Evolutionary conservation across 2,329 filamentous ascomycete genomes (phyloP).

Genomic region (Colletotrichum spaethianum): DNA sequence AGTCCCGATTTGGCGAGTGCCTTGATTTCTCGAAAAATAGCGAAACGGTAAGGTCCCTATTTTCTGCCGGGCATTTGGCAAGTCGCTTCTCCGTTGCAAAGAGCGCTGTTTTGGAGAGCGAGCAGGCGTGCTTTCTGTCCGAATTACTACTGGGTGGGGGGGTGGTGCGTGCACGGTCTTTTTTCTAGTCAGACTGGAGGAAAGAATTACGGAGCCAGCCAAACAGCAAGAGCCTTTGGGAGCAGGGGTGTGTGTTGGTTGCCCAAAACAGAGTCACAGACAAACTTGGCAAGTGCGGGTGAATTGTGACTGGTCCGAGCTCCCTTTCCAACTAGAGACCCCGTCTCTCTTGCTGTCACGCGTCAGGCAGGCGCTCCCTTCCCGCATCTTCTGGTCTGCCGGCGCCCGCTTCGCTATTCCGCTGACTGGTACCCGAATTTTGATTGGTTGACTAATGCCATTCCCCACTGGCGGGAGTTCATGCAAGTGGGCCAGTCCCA

Average conservation of each 20-base stretch:
- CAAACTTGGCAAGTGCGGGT: not conserved
- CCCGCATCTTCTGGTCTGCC: not conserved
- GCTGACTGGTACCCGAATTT: constrained; percentile 19
- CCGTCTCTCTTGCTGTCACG: constrained; percentile 17
- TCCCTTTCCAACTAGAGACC: not conserved
- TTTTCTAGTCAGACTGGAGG: constrained; percentile 19
- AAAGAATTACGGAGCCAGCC: not conserved
- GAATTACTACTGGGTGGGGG: constrained; percentile 20
- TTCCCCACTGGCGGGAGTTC: constrained; percentile 2
- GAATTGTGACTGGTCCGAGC: constrained; percentile 32
- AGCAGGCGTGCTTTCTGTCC: constrained; percentile 27
- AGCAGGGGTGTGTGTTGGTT: constrained; percentile 14
- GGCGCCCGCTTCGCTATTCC: constrained; percentile 8
- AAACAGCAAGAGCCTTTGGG: constrained; percentile 3
- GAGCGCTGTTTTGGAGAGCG: constrained; percentile 10
- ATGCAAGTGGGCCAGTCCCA: constrained; percentile 27
- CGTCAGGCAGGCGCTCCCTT: constrained; percentile 15
- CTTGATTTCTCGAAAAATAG: constrained; percentile 34
- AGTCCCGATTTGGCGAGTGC: constrained; percentile 43
- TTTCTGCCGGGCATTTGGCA: constrained; percentile 40
- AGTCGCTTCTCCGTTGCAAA: constrained; percentile 27
- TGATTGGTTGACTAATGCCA: constrained; percentile 21
- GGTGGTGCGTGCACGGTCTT: constrained; percentile 22
- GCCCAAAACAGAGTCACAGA: constrained; percentile 15
- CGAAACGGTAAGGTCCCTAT: constrained; percentile 41